These are phyloP conservation scores for Ophiostoma perfectum DNA, from an alignment of 2,329 filamentous ascomycete species.

Conservation along the genomic window DNA sequence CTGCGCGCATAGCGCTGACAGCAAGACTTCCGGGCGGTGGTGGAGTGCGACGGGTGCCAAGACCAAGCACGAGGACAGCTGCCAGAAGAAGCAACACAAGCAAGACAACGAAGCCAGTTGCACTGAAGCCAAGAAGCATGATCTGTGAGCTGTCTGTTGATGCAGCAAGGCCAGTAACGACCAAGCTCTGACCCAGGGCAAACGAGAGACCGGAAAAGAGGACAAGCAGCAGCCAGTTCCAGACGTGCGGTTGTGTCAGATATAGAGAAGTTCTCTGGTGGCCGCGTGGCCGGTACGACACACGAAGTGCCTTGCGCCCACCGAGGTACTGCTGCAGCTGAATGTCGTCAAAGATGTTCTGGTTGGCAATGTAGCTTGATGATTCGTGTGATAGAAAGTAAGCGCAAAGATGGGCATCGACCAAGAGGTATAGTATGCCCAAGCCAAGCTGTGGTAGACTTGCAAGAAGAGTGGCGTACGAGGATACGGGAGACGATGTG, in stretches of 20 bases:
- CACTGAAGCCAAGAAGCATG: constrained; percentile 40
- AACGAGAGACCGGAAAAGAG: constrained; percentile 43
- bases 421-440: constrained; percentile 43
- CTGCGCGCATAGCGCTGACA: not conserved
- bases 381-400: constrained; percentile 49
- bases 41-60: constrained; percentile 40
- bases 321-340: constrained; percentile 14
- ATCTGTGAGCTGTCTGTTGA: constrained; percentile 24
- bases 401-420: constrained; percentile 44
- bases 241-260: constrained; percentile 45
- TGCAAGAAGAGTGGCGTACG: constrained; percentile 37
- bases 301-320: constrained; percentile 38
- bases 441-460: constrained; percentile 47
- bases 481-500: constrained; percentile 19
- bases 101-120: constrained; percentile 39
- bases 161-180: constrained; percentile 29
- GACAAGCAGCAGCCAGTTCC: constrained; percentile 42
- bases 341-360: constrained; percentile 3
- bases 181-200: constrained; percentile 43
- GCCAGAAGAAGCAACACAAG: constrained; percentile 39
- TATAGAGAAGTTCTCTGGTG: constrained; percentile 44
- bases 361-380: constrained; percentile 33
- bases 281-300: constrained; percentile 41
- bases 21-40: not conserved
- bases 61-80: constrained; percentile 33